Percentiles rank a stretch among this genome's conserved stretches.
Conservation (phyloP, 2,329 filamentous ascomycete species). For the Neodidymelliopsis sp. region DNA sequence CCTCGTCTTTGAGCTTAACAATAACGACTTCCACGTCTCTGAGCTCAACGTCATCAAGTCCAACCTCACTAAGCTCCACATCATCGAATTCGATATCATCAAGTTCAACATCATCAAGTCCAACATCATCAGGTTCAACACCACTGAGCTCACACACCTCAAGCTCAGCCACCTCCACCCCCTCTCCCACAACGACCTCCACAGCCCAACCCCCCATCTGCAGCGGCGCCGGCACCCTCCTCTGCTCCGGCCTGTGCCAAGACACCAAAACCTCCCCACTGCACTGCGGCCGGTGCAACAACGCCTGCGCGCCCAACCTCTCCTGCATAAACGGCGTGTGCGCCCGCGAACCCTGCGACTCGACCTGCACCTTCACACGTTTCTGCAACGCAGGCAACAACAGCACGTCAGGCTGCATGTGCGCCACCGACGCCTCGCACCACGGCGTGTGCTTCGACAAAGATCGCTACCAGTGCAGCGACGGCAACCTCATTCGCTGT, state of each 20-base stretch:
- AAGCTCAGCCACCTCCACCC: not conserved
- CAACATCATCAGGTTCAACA: not conserved
- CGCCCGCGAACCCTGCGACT: conserved; percentile 38
- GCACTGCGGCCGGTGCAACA: conserved; percentile 42
- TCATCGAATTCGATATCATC: not conserved
- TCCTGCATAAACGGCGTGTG: conserved; percentile 47
- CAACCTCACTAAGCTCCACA: conserved; percentile 1
- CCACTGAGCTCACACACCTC: not conserved
- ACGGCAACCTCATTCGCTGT: not conserved
- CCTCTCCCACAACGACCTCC: conserved; percentile 13
- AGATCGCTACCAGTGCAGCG: conserved; percentile 22
- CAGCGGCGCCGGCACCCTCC: conserved; percentile 18
- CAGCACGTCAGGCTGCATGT: conserved; percentile 35
- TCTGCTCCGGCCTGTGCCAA: conserved; percentile 35
- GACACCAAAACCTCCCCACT: conserved; percentile 28
- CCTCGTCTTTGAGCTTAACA: no score
- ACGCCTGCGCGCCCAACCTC: conserved; percentile 29
- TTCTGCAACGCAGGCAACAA: conserved; percentile 31
- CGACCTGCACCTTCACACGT: conserved; percentile 32
- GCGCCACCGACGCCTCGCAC: conserved; percentile 30
- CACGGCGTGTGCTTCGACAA: conserved; percentile 43
- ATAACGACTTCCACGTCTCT: not conserved
- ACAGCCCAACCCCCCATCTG: conserved; percentile 19
- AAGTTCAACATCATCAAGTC: not conserved
- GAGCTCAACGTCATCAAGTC: not conserved